Conservation (phyloP, 257 asterid species). For the Anisodus acutangulus region DNA sequence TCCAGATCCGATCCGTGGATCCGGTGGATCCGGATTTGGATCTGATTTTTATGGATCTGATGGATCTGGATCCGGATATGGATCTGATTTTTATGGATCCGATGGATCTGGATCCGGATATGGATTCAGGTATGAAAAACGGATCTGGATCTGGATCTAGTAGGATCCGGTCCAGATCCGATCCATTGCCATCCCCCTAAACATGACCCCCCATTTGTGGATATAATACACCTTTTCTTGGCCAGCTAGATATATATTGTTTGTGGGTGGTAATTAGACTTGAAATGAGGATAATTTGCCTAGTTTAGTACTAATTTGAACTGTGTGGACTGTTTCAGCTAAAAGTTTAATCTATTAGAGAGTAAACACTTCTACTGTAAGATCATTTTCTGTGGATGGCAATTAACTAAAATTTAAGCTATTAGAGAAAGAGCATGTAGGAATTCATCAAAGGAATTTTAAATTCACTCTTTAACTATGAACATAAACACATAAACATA, state of each 20-base stretch:
- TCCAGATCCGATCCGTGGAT: no score
- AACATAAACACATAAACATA: neutral
- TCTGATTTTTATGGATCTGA: no score
- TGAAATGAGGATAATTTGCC: neutral
- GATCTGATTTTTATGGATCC: no score
- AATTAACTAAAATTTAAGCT: neutral
- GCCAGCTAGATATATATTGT: neutral
- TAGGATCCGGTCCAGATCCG: no score
- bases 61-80: no score
- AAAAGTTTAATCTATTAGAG: neutral
- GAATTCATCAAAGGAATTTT: no score
- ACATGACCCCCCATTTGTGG: neutral
- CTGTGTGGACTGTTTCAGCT: neutral
- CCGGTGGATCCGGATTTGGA: no score
- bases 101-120: no score
- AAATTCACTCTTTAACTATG: neutral
- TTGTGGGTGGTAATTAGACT: neutral
- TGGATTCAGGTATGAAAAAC: no score
- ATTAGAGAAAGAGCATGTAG: no score
- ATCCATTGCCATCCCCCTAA: no score
- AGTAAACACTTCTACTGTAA: neutral
- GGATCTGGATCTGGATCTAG: no score
- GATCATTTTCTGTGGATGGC: neutral
- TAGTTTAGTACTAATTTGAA: neutral
- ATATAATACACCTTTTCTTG: neutral